Percentiles rank a stretch among this genome's conserved stretches.
Conservation (phyloP, 371 early-diverging fungal species). For the Saksenaea oblongispora region DNA sequence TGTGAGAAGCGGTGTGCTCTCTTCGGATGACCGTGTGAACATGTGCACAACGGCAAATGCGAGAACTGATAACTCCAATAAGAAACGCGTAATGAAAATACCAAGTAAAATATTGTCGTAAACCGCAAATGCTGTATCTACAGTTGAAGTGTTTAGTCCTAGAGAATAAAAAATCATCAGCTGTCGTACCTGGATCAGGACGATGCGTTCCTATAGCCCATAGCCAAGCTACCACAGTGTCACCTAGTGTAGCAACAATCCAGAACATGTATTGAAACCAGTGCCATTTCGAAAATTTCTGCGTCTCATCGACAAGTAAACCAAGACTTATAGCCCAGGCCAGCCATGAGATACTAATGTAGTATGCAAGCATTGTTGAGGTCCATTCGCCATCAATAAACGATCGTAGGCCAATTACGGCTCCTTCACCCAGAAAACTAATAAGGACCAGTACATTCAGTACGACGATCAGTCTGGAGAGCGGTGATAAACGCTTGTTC, state of each 20-base stretch:
- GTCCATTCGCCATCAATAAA: constrained; percentile 29
- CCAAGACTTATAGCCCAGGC: constrained; percentile 39
- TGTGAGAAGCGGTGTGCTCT: constrained; percentile 11
- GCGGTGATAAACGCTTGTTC: constrained; percentile 21
- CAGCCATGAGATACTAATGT: constrained; percentile 33
- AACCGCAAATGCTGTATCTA: constrained; percentile 32
- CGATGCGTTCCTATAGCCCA: constrained; percentile 37
- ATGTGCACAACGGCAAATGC: constrained; percentile 26
- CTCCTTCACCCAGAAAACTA: constrained; percentile 34
- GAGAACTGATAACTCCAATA: constrained; percentile 19
- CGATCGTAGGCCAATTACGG: constrained; percentile 29
- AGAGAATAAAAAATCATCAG: not conserved
- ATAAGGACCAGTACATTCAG: constrained; percentile 19
- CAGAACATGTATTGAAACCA: constrained; percentile 52
- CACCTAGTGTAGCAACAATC: constrained; percentile 30
- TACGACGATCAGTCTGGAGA: constrained; percentile 30
- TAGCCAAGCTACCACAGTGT: constrained; percentile 40
- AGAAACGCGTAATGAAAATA: constrained; percentile 33
- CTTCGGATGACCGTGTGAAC: constrained; percentile 19
- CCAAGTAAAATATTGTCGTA: constrained; percentile 31
- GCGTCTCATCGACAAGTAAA: constrained; percentile 32
- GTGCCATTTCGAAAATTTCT: constrained; percentile 40
- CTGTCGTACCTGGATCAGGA: constrained; percentile 33
- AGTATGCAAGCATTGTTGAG: constrained; percentile 35
- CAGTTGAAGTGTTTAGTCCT: not conserved